These are phyloP conservation scores for Termitomyces sp. DNA, from an alignment of 1,284 basidiomycete species.

Conservation along the genomic window DNA sequence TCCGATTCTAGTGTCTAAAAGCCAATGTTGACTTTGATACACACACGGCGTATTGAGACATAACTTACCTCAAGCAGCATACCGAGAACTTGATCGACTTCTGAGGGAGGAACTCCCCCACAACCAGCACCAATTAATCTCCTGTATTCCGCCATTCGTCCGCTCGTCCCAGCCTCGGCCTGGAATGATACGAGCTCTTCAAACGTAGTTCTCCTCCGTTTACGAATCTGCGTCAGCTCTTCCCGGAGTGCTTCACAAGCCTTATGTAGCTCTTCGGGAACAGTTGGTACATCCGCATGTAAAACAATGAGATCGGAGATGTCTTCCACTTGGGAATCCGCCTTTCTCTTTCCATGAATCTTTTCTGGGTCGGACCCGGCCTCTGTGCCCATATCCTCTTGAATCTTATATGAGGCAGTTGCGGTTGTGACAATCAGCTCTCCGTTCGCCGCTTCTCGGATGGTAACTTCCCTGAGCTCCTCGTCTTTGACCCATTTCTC, in stretches of 20 bases:
- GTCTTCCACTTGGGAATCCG: conserved; percentile 46
- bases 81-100: conserved; percentile 80
- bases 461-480: conserved; percentile 64
- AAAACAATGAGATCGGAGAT: conserved; percentile 58
- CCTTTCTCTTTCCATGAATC: conserved; percentile 47
- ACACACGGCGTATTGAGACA: conserved; percentile 1
- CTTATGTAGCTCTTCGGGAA: conserved; percentile 52
- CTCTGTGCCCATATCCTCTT: conserved; percentile 15
- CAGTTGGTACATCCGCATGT: conserved; percentile 51
- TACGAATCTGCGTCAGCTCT: conserved; percentile 62
- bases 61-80: conserved; percentile 75
- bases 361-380: conserved; percentile 25
- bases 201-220: conserved; percentile 67
- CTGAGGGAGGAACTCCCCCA: conserved; percentile 78
- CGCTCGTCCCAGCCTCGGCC: conserved; percentile 84
- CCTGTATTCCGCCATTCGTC: conserved; percentile 83
- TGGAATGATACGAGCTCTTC: conserved; percentile 75
- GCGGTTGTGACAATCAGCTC: conserved; percentile 41
- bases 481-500: conserved; percentile 90
- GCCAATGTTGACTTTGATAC: conserved; percentile 4
- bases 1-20: conserved; percentile 68
- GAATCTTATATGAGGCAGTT: conserved; percentile 35
- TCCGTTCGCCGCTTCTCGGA: conserved; percentile 55
- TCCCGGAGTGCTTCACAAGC: conserved; percentile 59
- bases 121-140: conserved; percentile 83